Percentiles rank a stretch among this genome's conserved stretches.
These are phyloP conservation scores for Penicilliopsis zonata DNA, from an alignment of 495 filamentous ascomycete genomes.

Conservation along the genomic window DNA sequence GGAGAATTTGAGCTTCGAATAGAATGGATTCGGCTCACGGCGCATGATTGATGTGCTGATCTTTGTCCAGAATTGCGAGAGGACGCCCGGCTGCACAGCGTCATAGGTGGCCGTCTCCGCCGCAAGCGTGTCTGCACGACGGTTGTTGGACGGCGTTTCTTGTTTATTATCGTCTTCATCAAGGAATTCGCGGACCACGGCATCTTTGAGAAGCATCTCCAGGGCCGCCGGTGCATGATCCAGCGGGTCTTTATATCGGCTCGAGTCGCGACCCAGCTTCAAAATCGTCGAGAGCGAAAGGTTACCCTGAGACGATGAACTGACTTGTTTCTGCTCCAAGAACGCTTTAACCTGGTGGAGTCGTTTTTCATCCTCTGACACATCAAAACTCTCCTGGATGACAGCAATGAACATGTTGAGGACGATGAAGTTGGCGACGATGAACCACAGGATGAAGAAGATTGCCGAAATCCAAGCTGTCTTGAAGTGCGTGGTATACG, in stretches of 20 bases:
- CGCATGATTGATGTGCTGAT: constrained; percentile 40
- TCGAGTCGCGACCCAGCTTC: constrained; percentile 53
- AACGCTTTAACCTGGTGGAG: constrained; percentile 92
- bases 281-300: constrained; percentile 84
- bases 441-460: constrained; percentile 93
- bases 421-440: constrained; percentile 88
- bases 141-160: constrained; percentile 11
- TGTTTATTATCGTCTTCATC: constrained; percentile 69
- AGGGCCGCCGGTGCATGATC: constrained; percentile 80
- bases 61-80: constrained; percentile 47
- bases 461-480: constrained; percentile 91
- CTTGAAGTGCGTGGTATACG: constrained; percentile 42
- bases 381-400: constrained; percentile 98
- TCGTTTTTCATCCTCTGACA: constrained; percentile 98
- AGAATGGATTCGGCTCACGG: constrained; percentile 88
- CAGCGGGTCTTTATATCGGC: constrained; percentile 62
- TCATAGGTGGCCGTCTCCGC: constrained; percentile 15
- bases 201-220: constrained; percentile 93
- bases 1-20: constrained; percentile 66
- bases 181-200: constrained; percentile 86
- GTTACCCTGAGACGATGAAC: constrained; percentile 50
- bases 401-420: constrained; percentile 99
- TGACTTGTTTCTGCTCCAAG: constrained; percentile 80
- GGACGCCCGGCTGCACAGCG: constrained; percentile 35
- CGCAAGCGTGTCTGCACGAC: constrained; percentile 14